Base-by-base conservation (phyloP, 768 basidiomycete genomes). In the Mrakia frigida region DNA sequence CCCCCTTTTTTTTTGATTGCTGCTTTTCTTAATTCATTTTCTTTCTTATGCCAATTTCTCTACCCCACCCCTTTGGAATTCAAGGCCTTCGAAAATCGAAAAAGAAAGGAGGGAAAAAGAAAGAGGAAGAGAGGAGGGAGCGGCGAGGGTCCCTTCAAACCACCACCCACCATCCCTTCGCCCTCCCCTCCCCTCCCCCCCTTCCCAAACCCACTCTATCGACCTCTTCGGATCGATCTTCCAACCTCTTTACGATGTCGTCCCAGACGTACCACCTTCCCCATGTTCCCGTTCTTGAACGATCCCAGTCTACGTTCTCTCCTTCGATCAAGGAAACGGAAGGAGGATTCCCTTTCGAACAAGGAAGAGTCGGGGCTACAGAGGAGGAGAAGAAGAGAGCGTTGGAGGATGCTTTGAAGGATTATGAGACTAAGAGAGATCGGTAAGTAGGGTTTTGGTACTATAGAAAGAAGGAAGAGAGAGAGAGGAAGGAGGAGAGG, bases 391-490 rank as follows among this genome's bases (percentile, higher is more conserved):
- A 63, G 33, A 65, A 65, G 28, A 63, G 28, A 37, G 60, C 28
- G 0, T 52, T 74, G 21, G 90, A 91, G 80, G 90, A 91, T 82
- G 88, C 90, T 61, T 90, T 92, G 84, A 89, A 89, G 82, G 88
- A 87, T 6, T 93, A 91, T 83, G 85, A 92, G 79, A 88, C 88
- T 80, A 88, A 89, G 79, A 91, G 90, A 83, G 88, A 92, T 81
- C 86, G 88, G 93, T 92, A 80, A 80, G 89, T 85, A 25, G n/a
- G n/a, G n/a, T n/a, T n/a, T n/a, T n/a, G 43, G 43, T 2, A 50
- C 1, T 4, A 39, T 41, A 50, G 18, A 43, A 21, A 53, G 16
- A 59, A 60, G 39, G 65, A 9, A n/a, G n/a, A n/a, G 33, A 60
- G 68, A 43, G 13, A 43, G 13, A 35, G 28, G n/a, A 46, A 56